These are phyloP conservation scores for Malassezia japonica DNA, from an alignment of 1,284 basidiomycete species.

Conservation along the genomic window DNA sequence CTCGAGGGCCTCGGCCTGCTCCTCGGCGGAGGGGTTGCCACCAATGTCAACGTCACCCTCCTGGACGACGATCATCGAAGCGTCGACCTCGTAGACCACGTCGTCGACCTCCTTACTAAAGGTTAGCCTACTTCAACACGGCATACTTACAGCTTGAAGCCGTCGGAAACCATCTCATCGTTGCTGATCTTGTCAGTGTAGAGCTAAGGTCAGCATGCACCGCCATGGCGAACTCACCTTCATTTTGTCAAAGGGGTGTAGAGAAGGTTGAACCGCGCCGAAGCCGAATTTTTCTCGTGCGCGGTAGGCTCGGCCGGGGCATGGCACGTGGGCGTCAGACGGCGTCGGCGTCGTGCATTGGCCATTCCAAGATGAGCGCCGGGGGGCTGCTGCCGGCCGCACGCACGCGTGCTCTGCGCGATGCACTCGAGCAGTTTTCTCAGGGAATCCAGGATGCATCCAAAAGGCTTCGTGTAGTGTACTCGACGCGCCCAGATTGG, in stretches of 20 bases:
- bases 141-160: conserved; percentile 23
- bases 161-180: conserved; percentile 66
- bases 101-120: conserved; percentile 69
- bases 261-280: background rate
- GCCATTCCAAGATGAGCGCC: background rate
- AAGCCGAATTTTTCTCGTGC: background rate
- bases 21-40: conserved; percentile 63
- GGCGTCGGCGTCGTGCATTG: background rate
- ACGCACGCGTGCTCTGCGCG: conserved; percentile 1
- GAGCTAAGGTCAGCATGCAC: conserved; percentile 53
- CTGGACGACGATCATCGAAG: conserved; percentile 64
- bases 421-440: conserved; percentile 4
- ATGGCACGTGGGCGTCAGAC: background rate
- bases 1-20: conserved; percentile 70
- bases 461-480: conserved; percentile 15
- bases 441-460: background rate
- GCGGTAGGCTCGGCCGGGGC: conserved; percentile 1
- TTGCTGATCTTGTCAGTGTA: conserved; percentile 61
- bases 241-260: conserved; percentile 6
- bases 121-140: background rate
- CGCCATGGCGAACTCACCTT: conserved; percentile 7
- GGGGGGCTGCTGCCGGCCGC: background rate
- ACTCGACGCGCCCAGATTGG: conserved; percentile 20
- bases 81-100: conserved; percentile 84
- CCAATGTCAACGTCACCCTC: conserved; percentile 85